Base-by-base conservation (phyloP, 2,329 filamentous ascomycete species). In the Colletotrichum navitas region DNA sequence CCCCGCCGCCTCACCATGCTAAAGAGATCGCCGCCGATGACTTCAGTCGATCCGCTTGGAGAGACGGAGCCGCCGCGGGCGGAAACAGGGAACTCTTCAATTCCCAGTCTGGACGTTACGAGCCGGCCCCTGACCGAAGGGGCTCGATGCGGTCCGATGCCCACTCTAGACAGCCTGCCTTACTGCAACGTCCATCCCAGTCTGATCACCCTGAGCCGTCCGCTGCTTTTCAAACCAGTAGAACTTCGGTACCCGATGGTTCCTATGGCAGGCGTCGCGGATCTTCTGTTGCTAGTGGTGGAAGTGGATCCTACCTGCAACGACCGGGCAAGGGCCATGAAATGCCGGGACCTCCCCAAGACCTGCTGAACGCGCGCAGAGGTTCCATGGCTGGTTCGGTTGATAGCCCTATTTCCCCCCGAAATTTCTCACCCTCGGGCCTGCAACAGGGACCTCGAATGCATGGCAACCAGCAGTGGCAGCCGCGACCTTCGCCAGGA, bases 11-110 rank as follows among this genome's bases (percentile, higher is more conserved):
- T 36, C 49, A 63, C 34, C 60, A 85, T 26, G 87, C 92, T 0
- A 94, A 94, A 78, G 95, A 98, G 79, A 97, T 98, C 74, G 94
- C 94, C 7, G 93, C 95, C 0, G 96, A 98, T 80, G 95, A 97
- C 75, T 98, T 98, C 78, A 97, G 92, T 79, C 89, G 96, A 73
- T 90, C 92, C 63, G 89, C 91, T 43, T 97, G 93, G 91, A 89
- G 93, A 77, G 94, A 97, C 73, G 88, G 91, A 6, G 85, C 87
- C 45, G 79, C 85, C 0, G 79, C 85, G 0, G 85, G 88, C 67
- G 85, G 87, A 14, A 91, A 89, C 73, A 87, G 93, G 68, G 95
- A 98, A 80, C 85, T 98, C 0, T 98, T 91, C 83, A 98, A 98
- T 79, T 97, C 95, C n/a, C 93, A 97, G 66, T 97, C 94, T 65